A percentile compares a stretch with the other conserved stretches of the same genome.
Conservation (phyloP, 495 filamentous ascomycete genomes). For the Penicilliopsis zonata region DNA sequence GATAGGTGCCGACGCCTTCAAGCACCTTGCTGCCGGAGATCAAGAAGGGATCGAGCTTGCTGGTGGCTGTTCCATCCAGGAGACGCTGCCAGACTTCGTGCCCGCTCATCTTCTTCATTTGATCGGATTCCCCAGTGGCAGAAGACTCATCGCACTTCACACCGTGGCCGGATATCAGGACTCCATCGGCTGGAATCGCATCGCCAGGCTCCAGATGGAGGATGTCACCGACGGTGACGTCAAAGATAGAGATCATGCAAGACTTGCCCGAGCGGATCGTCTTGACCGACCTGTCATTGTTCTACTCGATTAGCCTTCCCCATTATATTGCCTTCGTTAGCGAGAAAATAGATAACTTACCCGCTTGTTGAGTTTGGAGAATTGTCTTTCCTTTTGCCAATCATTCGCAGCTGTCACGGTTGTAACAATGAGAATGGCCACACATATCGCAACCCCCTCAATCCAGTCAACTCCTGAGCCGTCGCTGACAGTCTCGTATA, state of each 20-base stretch:
- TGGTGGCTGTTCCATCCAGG: conserved; percentile 38
- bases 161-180: conserved; percentile 50
- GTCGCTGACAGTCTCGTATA: conserved; percentile 47
- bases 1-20: conserved; percentile 51
- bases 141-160: conserved; percentile 60
- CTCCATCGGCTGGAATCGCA: conserved; percentile 50
- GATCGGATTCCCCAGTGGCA: conserved; percentile 57
- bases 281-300: conserved; percentile 69
- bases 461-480: conserved; percentile 57
- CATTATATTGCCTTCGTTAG: background rate
- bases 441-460: conserved; percentile 68
- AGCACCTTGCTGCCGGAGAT: conserved; percentile 53
- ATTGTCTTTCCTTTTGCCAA: conserved; percentile 70
- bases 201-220: conserved; percentile 66
- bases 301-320: conserved; percentile 25
- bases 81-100: conserved; percentile 48
- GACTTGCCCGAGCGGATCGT: conserved; percentile 66
- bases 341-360: conserved; percentile 14
- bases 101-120: conserved; percentile 50
- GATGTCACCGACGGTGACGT: conserved; percentile 62
- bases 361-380: conserved; percentile 64
- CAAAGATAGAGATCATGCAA: conserved; percentile 55
- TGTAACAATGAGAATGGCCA: conserved; percentile 66
- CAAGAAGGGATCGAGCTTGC: conserved; percentile 53
- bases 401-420: conserved; percentile 65